These are phyloP conservation scores for Flueggea neowawraea DNA, from an alignment of 441 rosid species.

Conservation along the genomic window DNA sequence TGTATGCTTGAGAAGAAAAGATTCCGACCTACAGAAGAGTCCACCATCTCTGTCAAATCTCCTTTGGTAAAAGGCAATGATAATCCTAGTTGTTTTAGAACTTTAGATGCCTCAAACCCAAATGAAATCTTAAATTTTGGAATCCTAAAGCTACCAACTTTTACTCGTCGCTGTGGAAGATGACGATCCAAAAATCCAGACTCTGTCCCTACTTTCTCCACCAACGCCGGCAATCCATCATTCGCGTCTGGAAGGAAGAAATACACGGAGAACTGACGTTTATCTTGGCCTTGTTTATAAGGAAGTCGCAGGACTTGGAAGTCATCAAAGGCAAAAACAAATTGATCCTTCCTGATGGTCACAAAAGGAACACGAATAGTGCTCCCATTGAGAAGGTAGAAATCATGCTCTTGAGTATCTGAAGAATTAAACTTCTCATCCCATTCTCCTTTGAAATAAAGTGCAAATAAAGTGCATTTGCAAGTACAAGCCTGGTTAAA, in stretches of 20 bases:
- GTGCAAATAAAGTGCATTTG: constrained; percentile 87
- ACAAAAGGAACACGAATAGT: constrained; percentile 58
- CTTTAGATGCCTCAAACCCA: constrained; percentile 37
- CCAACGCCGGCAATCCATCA: constrained; percentile 56
- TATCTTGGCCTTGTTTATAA: constrained; percentile 66
- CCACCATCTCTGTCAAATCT: too few species aligned
- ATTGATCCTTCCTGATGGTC: constrained; percentile 52
- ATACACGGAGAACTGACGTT: constrained; percentile 59
- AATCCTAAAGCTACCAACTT: constrained; percentile 52
- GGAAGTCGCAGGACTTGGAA: constrained; percentile 80
- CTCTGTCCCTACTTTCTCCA: constrained; percentile 42
- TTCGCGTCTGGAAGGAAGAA: constrained; percentile 18
- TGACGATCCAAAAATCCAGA: constrained; percentile 56
- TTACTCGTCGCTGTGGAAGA: constrained; percentile 36
- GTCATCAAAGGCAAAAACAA: constrained; percentile 31
- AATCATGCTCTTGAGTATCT: constrained; percentile 50
- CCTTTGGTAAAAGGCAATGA: too few species aligned
- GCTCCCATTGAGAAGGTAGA: constrained; percentile 57
- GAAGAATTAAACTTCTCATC: constrained; percentile 57
- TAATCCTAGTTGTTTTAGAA: too few species aligned
- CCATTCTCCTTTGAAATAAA: constrained; percentile 91
- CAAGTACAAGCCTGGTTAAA: constrained; percentile 54
- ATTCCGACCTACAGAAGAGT: too few species aligned
- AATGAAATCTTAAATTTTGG: constrained; percentile 69
- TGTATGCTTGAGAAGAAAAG: too few species aligned